A percentile compares a stretch with the other conserved stretches of the same genome.
Evolutionary conservation across 306 rosid species (phyloP).

Genomic region (Cucurbita argyrosperma): DNA sequence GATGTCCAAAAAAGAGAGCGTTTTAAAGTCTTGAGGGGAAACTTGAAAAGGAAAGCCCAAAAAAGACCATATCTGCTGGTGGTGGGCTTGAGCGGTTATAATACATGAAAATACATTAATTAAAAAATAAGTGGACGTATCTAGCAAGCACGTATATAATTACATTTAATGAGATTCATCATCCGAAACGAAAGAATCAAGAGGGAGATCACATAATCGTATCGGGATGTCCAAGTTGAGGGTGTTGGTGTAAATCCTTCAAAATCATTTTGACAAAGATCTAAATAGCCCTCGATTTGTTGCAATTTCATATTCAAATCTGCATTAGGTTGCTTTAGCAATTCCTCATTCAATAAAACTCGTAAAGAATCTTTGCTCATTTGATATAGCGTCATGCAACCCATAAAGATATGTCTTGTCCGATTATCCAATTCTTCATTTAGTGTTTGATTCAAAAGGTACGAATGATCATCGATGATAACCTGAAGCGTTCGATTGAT

Average conservation of each 20-base stretch:
- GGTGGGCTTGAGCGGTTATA: no score
- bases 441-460: neutral
- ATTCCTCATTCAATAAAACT: neutral
- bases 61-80: no score
- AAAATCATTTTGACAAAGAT: neutral
- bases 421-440: neutral
- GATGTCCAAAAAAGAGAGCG: no score
- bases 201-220: neutral
- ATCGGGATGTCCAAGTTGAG: neutral
- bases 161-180: neutral
- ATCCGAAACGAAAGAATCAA: neutral
- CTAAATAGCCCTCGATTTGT: neutral
- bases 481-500: neutral
- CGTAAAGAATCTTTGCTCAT: neutral
- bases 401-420: neutral
- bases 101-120: neutral
- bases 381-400: neutral
- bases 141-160: neutral
- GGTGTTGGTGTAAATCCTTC: neutral
- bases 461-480: neutral
- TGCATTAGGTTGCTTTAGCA: neutral
- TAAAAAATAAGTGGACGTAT: neutral
- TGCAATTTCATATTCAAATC: neutral
- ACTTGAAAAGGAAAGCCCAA: no score
- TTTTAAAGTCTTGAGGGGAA: no score